Conservation (phyloP, 1,139 yeast genomes). For the Pichia sp. region DNA sequence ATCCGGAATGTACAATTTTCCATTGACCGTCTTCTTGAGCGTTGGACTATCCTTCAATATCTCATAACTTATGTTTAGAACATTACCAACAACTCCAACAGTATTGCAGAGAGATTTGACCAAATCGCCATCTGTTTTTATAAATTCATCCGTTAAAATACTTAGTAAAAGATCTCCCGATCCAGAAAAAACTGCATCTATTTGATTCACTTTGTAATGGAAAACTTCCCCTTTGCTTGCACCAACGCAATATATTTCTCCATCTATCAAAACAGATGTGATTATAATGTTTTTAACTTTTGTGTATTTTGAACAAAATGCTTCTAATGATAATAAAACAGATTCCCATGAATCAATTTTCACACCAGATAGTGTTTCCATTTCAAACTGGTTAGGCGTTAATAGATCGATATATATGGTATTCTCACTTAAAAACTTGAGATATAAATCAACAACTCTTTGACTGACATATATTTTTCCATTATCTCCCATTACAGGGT, state of each 20-base stretch:
- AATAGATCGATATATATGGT: conserved; percentile 46
- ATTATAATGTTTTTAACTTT: conserved; percentile 49
- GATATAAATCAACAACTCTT: conserved; percentile 54
- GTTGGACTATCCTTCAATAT: conserved; percentile 12
- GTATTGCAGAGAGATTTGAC: conserved; percentile 27
- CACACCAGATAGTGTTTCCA: conserved; percentile 53
- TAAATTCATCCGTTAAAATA: conserved; percentile 51
- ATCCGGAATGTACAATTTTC: conserved; percentile 30
- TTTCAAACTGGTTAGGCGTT: conserved; percentile 75
- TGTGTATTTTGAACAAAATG: conserved; percentile 40
- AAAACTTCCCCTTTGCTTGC: conserved; percentile 22
- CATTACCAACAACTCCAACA: conserved; percentile 26
- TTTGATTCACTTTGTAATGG: conserved; percentile 48
- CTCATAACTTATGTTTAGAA: conserved; percentile 25
- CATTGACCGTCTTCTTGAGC: conserved; percentile 13
- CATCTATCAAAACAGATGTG: conserved; percentile 36
- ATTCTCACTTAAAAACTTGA: conserved; percentile 37
- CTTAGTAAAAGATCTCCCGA: conserved; percentile 74
- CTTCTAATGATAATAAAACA: conserved; percentile 41
- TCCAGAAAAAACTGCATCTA: conserved; percentile 70
- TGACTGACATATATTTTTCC: conserved; percentile 62
- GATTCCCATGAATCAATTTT: conserved; percentile 38
- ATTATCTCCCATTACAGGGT: conserved; percentile 79
- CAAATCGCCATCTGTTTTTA: conserved; percentile 22
- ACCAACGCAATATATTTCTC: conserved; percentile 37